A percentile compares a stretch with the other conserved stretches of the same genome.
These are phyloP conservation scores for Fusarium sp. DNA, from an alignment of 2,329 filamentous ascomycete species.

Conservation along the genomic window DNA sequence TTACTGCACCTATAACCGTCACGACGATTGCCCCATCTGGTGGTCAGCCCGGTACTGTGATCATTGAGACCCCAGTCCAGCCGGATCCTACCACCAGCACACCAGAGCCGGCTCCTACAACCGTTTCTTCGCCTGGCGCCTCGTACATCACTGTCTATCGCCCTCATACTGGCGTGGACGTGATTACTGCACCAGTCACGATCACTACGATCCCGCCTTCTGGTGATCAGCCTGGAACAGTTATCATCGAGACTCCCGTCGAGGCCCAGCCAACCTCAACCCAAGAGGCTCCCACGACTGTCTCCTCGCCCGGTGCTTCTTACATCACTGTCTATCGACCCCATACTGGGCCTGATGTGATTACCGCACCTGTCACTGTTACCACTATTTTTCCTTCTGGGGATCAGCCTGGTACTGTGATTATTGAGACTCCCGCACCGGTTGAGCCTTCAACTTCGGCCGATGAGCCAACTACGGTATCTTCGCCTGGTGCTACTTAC, in stretches of 20 bases:
- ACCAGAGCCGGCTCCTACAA: conserved; percentile 1
- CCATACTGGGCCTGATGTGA: conserved; percentile 5
- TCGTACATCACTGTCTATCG: conserved; percentile 25
- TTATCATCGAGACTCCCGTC: conserved; percentile 27
- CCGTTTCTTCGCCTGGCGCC: conserved; percentile 10
- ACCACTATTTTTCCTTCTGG: conserved; percentile 4
- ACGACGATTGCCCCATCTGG: conserved; percentile 18
- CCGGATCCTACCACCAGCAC: conserved; percentile 3
- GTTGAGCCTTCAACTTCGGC: not conserved
- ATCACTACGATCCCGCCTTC: conserved; percentile 25
- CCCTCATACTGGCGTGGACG: conserved; percentile 13
- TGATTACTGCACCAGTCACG: conserved; percentile 19
- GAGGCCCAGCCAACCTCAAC: not conserved
- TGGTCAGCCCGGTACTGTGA: conserved; percentile 24
- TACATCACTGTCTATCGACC: conserved; percentile 17
- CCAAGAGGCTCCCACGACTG: conserved; percentile 6
- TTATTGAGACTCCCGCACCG: conserved; percentile 16
- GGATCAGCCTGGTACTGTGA: conserved; percentile 8
- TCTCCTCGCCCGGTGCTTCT: not conserved
- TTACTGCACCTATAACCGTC: conserved; percentile 17
- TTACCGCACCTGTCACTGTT: conserved; percentile 10
- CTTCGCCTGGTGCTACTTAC: conserved; percentile 9
- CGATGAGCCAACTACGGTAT: conserved; percentile 1
- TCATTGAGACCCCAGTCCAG: conserved; percentile 24
- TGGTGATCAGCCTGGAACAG: conserved; percentile 19